Percentiles rank a stretch among this genome's conserved stretches.
phyloP scores from a whole-genome alignment of 345 rosid species.

The Brassica rapa region DNA sequence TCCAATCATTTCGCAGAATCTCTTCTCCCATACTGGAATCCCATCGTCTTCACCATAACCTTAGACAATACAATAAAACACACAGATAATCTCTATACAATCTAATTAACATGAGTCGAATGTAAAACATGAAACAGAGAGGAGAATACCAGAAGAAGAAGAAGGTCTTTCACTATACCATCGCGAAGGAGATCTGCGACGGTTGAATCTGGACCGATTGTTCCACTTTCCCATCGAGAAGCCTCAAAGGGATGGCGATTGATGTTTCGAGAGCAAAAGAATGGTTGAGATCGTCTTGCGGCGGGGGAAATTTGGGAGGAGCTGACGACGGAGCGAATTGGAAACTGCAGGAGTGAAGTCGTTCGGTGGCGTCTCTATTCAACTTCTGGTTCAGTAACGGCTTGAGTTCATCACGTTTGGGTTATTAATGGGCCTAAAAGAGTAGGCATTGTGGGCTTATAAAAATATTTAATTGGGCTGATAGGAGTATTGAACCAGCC shows the following conservation, averaged over 20 bases:
- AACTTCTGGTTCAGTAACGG: constrained; percentile 4
- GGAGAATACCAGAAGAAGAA: constrained; percentile 17
- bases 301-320: constrained; percentile 10
- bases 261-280: neutral
- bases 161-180: constrained; percentile 35
- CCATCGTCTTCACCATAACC: constrained; percentile 50
- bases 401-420: neutral
- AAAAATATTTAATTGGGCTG: neutral
- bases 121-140: too few species aligned
- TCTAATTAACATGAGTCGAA: too few species aligned
- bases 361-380: neutral
- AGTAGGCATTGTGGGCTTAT: neutral
- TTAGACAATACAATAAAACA: neutral
- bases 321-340: constrained; percentile 9
- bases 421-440: constrained; percentile 8
- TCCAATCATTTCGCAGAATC: constrained; percentile 65
- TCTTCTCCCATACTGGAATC: constrained; percentile 76
- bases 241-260: neutral
- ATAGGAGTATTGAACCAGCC: neutral
- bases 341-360: neutral
- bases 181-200: constrained; percentile 39
- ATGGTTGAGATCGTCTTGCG: neutral
- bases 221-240: constrained; percentile 39
- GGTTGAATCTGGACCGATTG: constrained; percentile 30
- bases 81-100: neutral